Conservation (phyloP, 257 asterid genomes). For the Cruciata laevipes region DNA sequence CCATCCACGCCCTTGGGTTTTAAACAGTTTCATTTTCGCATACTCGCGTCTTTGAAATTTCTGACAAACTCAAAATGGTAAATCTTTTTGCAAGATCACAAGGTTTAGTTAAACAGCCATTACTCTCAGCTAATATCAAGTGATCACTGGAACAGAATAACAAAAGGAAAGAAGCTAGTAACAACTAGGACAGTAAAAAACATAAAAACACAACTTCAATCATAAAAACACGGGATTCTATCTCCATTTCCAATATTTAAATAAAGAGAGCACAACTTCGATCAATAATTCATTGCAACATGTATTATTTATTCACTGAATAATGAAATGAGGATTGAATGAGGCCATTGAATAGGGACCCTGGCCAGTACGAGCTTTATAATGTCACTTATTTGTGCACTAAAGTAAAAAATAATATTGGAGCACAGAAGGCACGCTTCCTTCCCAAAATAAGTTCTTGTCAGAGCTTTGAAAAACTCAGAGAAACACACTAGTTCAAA, state of each 20-base stretch:
- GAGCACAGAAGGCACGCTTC: background rate
- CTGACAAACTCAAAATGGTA: slow-evolving; percentile 33
- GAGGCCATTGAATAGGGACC: background rate
- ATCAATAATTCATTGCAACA: background rate
- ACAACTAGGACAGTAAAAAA: background rate
- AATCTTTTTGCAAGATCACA: slow-evolving; percentile 7
- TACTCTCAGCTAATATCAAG: background rate
- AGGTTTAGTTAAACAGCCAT: background rate
- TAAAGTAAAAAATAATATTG: background rate
- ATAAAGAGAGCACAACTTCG: background rate
- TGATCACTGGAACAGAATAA: background rate
- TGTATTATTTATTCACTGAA: background rate
- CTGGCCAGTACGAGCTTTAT: background rate
- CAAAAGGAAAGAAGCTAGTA: background rate
- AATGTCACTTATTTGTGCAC: background rate
- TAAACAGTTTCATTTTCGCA: slow-evolving; percentile 64
- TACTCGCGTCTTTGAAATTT: slow-evolving; percentile 75
- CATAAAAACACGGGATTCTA: background rate
- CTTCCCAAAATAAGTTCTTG: background rate
- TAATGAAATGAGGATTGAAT: background rate
- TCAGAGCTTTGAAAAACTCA: background rate
- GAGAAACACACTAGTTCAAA: background rate
- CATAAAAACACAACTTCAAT: background rate
- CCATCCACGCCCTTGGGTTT: slow-evolving; percentile 94
- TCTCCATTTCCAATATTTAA: background rate